Conservation (phyloP, 2,329 filamentous ascomycete species). For the Cercospora sp. region DNA sequence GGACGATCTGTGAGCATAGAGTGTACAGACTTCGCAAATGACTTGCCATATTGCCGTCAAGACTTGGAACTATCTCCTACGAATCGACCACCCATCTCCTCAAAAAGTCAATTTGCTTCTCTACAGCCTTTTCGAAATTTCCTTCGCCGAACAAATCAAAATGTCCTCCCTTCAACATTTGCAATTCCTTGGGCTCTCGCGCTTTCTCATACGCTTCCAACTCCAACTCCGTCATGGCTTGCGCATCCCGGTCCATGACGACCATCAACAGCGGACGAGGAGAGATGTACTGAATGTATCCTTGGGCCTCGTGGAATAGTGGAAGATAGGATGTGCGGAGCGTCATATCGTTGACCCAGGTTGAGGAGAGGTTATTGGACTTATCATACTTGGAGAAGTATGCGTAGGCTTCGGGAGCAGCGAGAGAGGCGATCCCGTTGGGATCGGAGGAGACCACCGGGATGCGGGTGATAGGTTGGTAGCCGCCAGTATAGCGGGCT, state of each 20-base stretch:
- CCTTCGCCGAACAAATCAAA: slow-evolving; percentile 1
- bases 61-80: neutral
- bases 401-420: neutral
- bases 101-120: neutral
- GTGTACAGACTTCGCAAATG: neutral
- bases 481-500: neutral
- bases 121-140: neutral
- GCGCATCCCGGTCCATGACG: neutral
- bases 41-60: neutral
- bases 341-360: slow-evolving; percentile 1
- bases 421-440: neutral
- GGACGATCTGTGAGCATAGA: neutral
- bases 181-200: neutral
- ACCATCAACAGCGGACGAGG: neutral
- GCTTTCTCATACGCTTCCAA: slow-evolving; percentile 3
- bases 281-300: neutral
- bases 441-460: neutral
- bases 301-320: neutral
- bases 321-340: neutral
- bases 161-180: slow-evolving; percentile 1
- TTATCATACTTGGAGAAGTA: slow-evolving; percentile 5
- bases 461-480: neutral
- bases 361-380: neutral
- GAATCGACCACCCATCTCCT: neutral
- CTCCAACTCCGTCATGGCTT: neutral